A percentile compares a stretch with the other conserved stretches of the same genome.
These are phyloP conservation scores for Astragalus glycyphyllos DNA, from an alignment of 306 rosid species.

Conservation along the genomic window DNA sequence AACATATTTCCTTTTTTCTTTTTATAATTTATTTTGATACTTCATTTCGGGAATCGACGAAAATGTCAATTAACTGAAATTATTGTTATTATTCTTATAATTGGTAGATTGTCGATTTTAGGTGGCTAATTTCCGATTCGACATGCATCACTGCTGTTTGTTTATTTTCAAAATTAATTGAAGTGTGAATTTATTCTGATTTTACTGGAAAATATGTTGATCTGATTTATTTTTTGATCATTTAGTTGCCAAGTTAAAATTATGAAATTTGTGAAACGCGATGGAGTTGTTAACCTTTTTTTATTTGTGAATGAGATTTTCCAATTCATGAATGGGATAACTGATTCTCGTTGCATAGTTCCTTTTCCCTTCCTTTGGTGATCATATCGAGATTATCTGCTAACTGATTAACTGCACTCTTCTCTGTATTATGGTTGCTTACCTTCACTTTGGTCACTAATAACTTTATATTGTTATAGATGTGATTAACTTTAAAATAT, in stretches of 20 bases:
- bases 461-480: conserved; percentile 21
- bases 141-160: conserved; percentile 10
- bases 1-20: neutral
- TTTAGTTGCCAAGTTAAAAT: neutral
- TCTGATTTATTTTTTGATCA: conserved; percentile 13
- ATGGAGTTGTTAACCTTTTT: too few relatives aligned
- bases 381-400: neutral
- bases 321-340: neutral
- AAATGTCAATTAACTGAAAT: neutral
- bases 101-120: conserved; percentile 30
- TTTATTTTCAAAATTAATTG: neutral
- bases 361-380: neutral
- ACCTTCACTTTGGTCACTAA: conserved; percentile 7
- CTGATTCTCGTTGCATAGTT: neutral
- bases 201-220: neutral
- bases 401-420: neutral
- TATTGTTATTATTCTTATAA: neutral
- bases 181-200: conserved; percentile 21
- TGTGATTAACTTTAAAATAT: neutral
- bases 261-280: neutral
- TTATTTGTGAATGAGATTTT: conserved; percentile 26
- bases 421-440: conserved; percentile 1
- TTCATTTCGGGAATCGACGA: neutral
- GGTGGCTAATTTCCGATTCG: conserved; percentile 25
- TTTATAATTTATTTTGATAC: neutral